phyloP scores from a whole-genome alignment of 1,284 basidiomycete genomes.

The Coniferiporia weirii region DNA sequence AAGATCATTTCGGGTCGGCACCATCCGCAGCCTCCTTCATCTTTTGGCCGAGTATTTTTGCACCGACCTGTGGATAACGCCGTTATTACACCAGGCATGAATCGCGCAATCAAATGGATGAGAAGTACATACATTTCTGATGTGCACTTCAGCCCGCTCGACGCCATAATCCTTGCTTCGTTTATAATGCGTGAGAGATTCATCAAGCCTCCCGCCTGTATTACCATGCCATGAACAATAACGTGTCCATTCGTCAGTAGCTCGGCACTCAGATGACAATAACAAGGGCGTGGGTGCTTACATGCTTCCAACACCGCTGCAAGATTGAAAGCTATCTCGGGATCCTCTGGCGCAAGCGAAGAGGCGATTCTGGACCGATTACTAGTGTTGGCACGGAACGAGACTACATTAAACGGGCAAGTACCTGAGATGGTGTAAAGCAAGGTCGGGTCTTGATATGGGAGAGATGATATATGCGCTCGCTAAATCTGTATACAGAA shows the following conservation, averaged over 20 bases:
- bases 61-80: constrained; percentile 52
- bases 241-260: constrained; percentile 24
- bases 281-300: constrained; percentile 36
- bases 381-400: neutral
- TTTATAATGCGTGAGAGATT: constrained; percentile 77
- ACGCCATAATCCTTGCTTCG: constrained; percentile 76
- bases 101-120: constrained; percentile 16
- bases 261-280: constrained; percentile 27
- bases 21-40: constrained; percentile 45
- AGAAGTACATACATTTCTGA: constrained; percentile 63
- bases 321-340: constrained; percentile 93
- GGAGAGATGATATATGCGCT: constrained; percentile 90
- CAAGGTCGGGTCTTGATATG: constrained; percentile 83
- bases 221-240: constrained; percentile 1
- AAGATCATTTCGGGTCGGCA: constrained; percentile 31
- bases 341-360: constrained; percentile 84
- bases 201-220: constrained; percentile 72
- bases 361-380: constrained; percentile 64
- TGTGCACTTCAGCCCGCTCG: constrained; percentile 79
- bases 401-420: neutral
- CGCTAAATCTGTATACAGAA: constrained; percentile 64
- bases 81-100: constrained; percentile 13
- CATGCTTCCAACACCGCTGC: constrained; percentile 89
- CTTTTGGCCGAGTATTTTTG: constrained; percentile 71
- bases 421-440: constrained; percentile 82